phyloP scores from a whole-genome alignment of 371 early-diverging fungal species.

The Mortierella sp. region DNA sequence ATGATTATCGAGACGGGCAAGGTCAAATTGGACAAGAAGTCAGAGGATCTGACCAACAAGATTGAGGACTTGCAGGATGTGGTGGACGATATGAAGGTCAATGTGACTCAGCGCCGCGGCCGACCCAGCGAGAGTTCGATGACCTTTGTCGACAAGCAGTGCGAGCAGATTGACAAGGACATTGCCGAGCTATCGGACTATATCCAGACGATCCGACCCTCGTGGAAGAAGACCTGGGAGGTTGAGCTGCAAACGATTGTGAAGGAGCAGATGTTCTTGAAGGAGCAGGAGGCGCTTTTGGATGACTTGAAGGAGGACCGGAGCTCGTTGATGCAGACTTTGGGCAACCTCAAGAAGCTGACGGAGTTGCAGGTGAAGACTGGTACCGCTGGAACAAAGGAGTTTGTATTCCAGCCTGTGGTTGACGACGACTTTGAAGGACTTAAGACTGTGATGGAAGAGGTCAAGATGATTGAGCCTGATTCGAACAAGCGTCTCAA shows the following conservation, averaged over 20 bases:
- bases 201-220: constrained; percentile 69
- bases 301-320: constrained; percentile 77
- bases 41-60: constrained; percentile 65
- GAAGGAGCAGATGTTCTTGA: constrained; percentile 83
- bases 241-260: constrained; percentile 83
- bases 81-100: constrained; percentile 81
- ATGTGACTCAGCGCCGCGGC: constrained; percentile 80
- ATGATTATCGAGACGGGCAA: constrained; percentile 72
- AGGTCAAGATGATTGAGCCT: constrained; percentile 76
- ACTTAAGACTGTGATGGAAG: constrained; percentile 75
- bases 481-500: constrained; percentile 75
- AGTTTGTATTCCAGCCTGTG: constrained; percentile 66
- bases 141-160: constrained; percentile 65
- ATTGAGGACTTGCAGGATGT: constrained; percentile 79
- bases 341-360: constrained; percentile 72
- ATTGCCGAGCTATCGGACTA: constrained; percentile 64
- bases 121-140: constrained; percentile 72
- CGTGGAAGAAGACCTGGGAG: constrained; percentile 89
- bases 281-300: constrained; percentile 78
- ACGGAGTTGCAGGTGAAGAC: constrained; percentile 67
- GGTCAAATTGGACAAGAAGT: constrained; percentile 67
- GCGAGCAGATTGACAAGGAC: constrained; percentile 60
- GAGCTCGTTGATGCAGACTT: constrained; percentile 65
- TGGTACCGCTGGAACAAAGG: constrained; percentile 28
- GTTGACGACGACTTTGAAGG: constrained; percentile 73